Evolutionary conservation across 208 protist species (phyloP).

Genomic region (Zelonia costaricensis): DNA sequence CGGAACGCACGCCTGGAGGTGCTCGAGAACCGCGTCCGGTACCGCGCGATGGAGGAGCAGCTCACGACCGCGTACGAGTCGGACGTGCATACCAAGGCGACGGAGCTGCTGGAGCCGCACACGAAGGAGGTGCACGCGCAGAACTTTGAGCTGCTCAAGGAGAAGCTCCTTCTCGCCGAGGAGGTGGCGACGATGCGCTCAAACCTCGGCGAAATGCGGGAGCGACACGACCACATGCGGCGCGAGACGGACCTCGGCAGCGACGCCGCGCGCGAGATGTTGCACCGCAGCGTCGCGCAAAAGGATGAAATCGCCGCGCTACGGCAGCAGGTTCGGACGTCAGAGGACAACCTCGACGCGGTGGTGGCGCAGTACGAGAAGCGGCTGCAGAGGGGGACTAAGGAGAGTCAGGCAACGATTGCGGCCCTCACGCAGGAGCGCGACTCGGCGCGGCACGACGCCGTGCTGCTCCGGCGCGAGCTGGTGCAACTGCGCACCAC

Average conservation of each 20-base stretch:
- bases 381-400: slow-evolving; percentile 31
- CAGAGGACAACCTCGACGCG: slow-evolving; percentile 59
- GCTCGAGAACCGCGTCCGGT: slow-evolving; percentile 76
- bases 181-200: slow-evolving; percentile 38
- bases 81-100: slow-evolving; percentile 65
- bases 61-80: slow-evolving; percentile 37
- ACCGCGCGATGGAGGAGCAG: slow-evolving; percentile 57
- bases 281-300: slow-evolving; percentile 48
- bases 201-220: slow-evolving; percentile 24
- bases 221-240: slow-evolving; percentile 47
- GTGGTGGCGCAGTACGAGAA: slow-evolving; percentile 65
- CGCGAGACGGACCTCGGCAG: slow-evolving; percentile 46
- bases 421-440: slow-evolving; percentile 45
- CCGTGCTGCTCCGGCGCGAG: slow-evolving; percentile 49
- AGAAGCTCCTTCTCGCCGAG: slow-evolving; percentile 63
- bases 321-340: slow-evolving; percentile 44
- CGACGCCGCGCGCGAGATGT: slow-evolving; percentile 42
- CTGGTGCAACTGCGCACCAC: slow-evolving; percentile 59
- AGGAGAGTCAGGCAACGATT: slow-evolving; percentile 33
- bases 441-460: slow-evolving; percentile 56
- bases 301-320: slow-evolving; percentile 54
- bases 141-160: slow-evolving; percentile 72
- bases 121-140: slow-evolving; percentile 67
- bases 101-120: slow-evolving; percentile 56
- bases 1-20: slow-evolving; percentile 46